Conservation (phyloP, 2,329 filamentous ascomycete genomes). For the Kalaharituber pfeilii region DNA sequence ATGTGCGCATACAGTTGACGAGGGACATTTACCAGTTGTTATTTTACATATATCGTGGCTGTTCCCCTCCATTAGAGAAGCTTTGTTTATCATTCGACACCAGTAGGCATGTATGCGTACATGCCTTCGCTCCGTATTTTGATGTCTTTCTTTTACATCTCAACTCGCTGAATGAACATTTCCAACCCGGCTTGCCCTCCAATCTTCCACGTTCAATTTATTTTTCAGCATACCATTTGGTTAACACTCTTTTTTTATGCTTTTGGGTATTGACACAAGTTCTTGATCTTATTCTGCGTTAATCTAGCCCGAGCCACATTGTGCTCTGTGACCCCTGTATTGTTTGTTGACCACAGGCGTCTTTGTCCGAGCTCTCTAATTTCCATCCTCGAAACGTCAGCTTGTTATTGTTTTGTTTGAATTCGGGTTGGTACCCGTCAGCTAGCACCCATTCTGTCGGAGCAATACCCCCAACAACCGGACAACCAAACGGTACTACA, state of each 20-base stretch:
- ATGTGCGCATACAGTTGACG: slow-evolving; percentile 1
- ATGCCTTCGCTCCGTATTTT: neutral
- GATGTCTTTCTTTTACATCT: slow-evolving; percentile 1
- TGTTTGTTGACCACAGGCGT: neutral
- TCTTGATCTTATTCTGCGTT: neutral
- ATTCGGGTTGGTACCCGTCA: neutral
- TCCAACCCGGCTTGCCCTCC: too few relatives aligned
- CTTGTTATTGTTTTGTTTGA: neutral
- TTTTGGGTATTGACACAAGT: neutral
- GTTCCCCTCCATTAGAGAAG: slow-evolving; percentile 1
- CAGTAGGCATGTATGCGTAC: neutral
- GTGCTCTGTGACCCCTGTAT: neutral
- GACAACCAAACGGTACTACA: neutral
- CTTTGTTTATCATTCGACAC: neutral
- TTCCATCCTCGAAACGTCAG: neutral
- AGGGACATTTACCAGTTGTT: neutral
- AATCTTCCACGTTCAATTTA: neutral
- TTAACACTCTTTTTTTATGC: neutral
- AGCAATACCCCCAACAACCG: neutral
- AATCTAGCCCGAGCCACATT: too few relatives aligned
- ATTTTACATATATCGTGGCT: slow-evolving; percentile 1
- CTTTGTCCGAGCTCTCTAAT: neutral
- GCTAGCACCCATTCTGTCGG: neutral
- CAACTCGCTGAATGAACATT: neutral
- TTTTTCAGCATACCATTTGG: neutral